phyloP scores from a whole-genome alignment of 768 basidiomycete genomes.

The Hortiboletus flavorubellus region DNA sequence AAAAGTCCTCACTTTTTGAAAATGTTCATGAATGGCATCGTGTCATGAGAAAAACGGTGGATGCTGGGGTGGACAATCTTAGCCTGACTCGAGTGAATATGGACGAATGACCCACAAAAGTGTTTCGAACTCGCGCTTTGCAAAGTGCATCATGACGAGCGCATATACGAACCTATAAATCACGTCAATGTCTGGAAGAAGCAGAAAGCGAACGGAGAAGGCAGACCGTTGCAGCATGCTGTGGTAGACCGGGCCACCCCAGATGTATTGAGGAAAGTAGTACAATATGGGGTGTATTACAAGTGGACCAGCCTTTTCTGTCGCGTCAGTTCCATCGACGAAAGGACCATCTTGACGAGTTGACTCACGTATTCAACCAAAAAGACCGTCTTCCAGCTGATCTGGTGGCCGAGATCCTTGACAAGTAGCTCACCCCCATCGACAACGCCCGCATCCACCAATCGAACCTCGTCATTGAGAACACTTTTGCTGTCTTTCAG shows the following conservation, averaged over 20 bases:
- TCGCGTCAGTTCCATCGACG: background rate
- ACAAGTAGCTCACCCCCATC: slow-evolving; percentile 66
- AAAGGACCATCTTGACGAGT: background rate
- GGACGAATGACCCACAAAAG: slow-evolving; percentile 58
- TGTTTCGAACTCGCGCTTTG: slow-evolving; percentile 92
- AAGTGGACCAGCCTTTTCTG: slow-evolving; percentile 73
- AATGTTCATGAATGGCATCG: slow-evolving; percentile 84
- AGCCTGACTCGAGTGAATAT: background rate
- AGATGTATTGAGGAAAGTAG: slow-evolving; percentile 64
- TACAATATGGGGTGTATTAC: slow-evolving; percentile 87
- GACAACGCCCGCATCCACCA: slow-evolving; percentile 54
- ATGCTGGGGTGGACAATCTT: slow-evolving; percentile 46
- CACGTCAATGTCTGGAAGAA: background rate
- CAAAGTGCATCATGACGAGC: slow-evolving; percentile 81
- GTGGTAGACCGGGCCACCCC: slow-evolving; percentile 66
- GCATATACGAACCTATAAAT: slow-evolving; percentile 58
- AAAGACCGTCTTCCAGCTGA: slow-evolving; percentile 87
- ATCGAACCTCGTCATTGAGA: slow-evolving; percentile 58
- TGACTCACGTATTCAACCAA: slow-evolving; percentile 88
- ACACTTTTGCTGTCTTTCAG: slow-evolving; percentile 58
- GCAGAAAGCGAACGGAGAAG: background rate
- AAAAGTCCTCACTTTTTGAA: slow-evolving; percentile 76
- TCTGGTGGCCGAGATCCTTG: slow-evolving; percentile 90
- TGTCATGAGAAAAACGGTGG: slow-evolving; percentile 93
- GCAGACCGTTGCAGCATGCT: slow-evolving; percentile 73